Conservation (phyloP, 164 flowering plant genomes). For the Stephania yunnanensis region DNA sequence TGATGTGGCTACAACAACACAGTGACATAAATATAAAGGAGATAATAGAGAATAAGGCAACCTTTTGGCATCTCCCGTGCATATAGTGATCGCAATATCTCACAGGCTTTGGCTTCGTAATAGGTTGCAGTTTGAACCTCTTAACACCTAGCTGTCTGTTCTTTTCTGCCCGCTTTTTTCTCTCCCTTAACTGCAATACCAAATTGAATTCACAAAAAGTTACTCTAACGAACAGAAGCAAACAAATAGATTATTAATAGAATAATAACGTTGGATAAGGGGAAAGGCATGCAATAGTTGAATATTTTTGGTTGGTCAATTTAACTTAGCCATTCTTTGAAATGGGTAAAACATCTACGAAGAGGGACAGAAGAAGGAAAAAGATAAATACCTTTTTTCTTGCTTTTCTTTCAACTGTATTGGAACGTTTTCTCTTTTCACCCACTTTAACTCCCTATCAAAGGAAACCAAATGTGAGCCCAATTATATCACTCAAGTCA, state of each 20-base stretch:
- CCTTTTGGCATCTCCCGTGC: constrained; percentile 30
- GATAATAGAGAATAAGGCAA: constrained; percentile 12
- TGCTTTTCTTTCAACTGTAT: constrained; percentile 31
- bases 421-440: constrained; percentile 41
- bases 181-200: constrained; percentile 42
- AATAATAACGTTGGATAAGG: not conserved
- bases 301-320: not conserved
- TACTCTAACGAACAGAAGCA: not conserved
- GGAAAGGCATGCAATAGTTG: not conserved
- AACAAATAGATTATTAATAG: not conserved
- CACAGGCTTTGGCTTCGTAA: constrained; percentile 44
- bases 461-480: not conserved
- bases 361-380: not conserved
- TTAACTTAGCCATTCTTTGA: not conserved
- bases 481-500: not conserved
- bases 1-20: too few relatives aligned
- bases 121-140: constrained; percentile 54
- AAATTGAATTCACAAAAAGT: constrained; percentile 2
- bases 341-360: not conserved
- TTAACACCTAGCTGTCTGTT: constrained; percentile 61
- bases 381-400: constrained; percentile 41
- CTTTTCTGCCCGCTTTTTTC: constrained; percentile 61
- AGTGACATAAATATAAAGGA: too few relatives aligned
- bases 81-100: not conserved
- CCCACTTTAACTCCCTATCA: constrained; percentile 24